Evolutionary conservation across 768 basidiomycete species (phyloP), one percentile per base, ranked within the genome.

Genomic region (Phanerochaete sordida): DNA sequence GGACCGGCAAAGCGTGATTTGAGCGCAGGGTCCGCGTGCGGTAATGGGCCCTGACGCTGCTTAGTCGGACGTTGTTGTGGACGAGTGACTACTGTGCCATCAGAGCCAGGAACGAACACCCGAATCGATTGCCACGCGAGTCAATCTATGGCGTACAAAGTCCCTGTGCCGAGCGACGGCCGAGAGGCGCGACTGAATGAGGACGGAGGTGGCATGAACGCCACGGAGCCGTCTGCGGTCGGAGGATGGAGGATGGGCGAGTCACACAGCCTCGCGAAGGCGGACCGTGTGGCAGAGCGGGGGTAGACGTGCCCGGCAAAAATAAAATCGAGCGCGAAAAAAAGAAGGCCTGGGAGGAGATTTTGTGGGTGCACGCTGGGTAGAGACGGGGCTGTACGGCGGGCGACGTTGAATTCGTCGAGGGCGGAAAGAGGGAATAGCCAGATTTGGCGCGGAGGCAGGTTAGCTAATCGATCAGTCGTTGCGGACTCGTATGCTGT

Each of bases 31-130:
- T 8, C 47, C 8, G n/a, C n/a, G n/a, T n/a, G n/a, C n/a, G n/a
- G n/a, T n/a, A n/a, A n/a, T n/a, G 33, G 33, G 6, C 13, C 33
- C 33, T 13, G 33, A 13, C 7, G 6, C 33, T 35, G 33, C 33
- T 35, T 35, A 35, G 33, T 35, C 33, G 33, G 33, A 35, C 33
- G 33, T 35, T 35, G 33, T 35, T 35, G 33, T 6, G 7, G 33
- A 35, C 6, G 33, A 35, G 33, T 35, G 7, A 43, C 8, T 43
- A 11, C 39, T 35, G 39, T 43, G 47, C 47, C 15, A 48, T 48
- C 53, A 54, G 37, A 37, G 27, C 53, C 53, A 54, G 53, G 53
- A 31, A 54, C 53, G 37, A 28, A 21, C 53, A 39, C n/a, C 43
- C 33, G 53, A 54, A 54, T 54, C 35, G 53, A 28, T 35, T 39